phyloP scores from a whole-genome alignment of 2,329 filamentous ascomycete genomes.

The Colletotrichum sp. region DNA sequence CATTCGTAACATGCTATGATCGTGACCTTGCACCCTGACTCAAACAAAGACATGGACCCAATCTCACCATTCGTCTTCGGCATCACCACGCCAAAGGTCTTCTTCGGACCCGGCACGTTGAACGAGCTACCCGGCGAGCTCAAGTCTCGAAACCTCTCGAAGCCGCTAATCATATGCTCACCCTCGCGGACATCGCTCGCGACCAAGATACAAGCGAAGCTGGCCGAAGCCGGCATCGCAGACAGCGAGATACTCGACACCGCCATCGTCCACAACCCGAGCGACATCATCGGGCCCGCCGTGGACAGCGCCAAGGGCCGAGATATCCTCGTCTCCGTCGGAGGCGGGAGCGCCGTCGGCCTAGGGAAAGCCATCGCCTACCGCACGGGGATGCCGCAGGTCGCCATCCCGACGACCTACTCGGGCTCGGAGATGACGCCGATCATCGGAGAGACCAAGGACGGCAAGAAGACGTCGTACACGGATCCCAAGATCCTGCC shows the following conservation, averaged over 20 bases:
- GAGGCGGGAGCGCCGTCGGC: conserved; percentile 65
- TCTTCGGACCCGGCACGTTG: conserved; percentile 37
- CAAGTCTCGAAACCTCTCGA: conserved; percentile 30
- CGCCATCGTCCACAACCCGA: conserved; percentile 30
- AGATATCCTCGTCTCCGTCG: conserved; percentile 65
- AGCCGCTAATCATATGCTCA: conserved; percentile 41
- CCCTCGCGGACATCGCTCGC: conserved; percentile 40
- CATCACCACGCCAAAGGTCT: conserved; percentile 31
- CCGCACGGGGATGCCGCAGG: conserved; percentile 57
- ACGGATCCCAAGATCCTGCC: conserved; percentile 15
- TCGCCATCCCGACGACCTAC: conserved; percentile 65
- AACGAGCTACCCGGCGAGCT: conserved; percentile 36
- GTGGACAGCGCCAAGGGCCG: conserved; percentile 37
- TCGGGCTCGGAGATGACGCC: conserved; percentile 66
- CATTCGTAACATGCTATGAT: background rate
- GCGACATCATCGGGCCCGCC: conserved; percentile 30
- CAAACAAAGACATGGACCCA: background rate
- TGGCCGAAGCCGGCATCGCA: conserved; percentile 24
- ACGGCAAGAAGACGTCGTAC: conserved; percentile 19
- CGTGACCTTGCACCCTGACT: background rate
- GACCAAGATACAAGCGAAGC: conserved; percentile 32
- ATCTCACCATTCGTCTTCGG: conserved; percentile 5
- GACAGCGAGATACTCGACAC: conserved; percentile 39
- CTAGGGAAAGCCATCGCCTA: conserved; percentile 59
- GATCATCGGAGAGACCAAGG: conserved; percentile 18